These are phyloP conservation scores for Neurospora tetrasperma DNA, from an alignment of 495 filamentous ascomycete species.

Conservation along the genomic window DNA sequence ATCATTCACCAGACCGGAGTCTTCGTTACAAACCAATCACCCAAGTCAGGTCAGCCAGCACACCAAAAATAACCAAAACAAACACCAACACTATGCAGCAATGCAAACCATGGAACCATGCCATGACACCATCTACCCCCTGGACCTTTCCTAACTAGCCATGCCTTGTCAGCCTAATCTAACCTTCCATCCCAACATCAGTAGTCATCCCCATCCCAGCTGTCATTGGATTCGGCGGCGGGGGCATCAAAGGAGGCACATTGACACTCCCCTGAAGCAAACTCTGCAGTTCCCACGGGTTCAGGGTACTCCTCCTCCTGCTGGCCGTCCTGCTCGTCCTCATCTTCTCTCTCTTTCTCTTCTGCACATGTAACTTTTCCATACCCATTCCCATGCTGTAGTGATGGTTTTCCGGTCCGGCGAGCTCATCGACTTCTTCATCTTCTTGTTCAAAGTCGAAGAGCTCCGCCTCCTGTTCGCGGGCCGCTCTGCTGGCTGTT, in stretches of 20 bases:
- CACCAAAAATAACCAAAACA: neutral
- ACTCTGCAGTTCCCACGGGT: slow-evolving; percentile 58
- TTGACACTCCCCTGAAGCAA: slow-evolving; percentile 17
- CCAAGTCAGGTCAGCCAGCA: neutral
- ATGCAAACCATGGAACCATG: neutral
- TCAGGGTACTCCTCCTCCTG: slow-evolving; percentile 59
- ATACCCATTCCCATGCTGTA: neutral
- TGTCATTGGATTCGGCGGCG: neutral
- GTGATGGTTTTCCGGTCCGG: slow-evolving; percentile 3
- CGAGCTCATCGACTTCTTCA: slow-evolving; percentile 17
- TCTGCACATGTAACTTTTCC: slow-evolving; percentile 25
- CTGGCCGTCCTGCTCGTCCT: slow-evolving; percentile 36
- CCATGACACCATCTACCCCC: neutral
- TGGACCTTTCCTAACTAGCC: neutral
- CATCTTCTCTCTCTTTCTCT: slow-evolving; percentile 27
- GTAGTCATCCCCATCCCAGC: neutral
- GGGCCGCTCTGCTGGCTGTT: neutral
- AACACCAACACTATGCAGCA: neutral
- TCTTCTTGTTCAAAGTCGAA: slow-evolving; percentile 4
- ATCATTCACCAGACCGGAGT: neutral
- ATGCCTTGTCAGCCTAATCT: no score
- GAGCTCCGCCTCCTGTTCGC: neutral
- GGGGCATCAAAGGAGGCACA: neutral
- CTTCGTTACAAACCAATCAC: neutral
- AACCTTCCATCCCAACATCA: neutral